Evolutionary conservation across 768 basidiomycete species (phyloP), one percentile per base, ranked within the genome.

Genomic region (Leccinellum albellum): DNA sequence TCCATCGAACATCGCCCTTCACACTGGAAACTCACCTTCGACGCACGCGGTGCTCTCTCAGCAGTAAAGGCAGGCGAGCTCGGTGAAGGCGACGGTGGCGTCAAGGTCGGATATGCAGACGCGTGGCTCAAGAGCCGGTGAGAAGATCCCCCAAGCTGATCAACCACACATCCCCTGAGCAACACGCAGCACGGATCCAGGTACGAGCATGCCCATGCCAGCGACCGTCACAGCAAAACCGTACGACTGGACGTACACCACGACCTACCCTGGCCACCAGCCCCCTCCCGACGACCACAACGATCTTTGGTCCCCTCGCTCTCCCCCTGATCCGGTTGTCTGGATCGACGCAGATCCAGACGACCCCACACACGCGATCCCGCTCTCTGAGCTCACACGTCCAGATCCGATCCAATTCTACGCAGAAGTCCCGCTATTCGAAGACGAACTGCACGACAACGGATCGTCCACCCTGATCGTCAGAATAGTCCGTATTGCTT

Each of bases 221-320:
- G 71, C 80, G 60, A 89, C 89, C 6, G 82, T 86, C 21, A 68
- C 80, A 0, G 88, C 92, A 8, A 97, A 95, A 64, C 89, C 88
- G 0, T 98, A 91, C 71, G 97, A 99, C 68, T 98, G 97, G 97
- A 99, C 97, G 12, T 98, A 97, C 70, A 97, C 95, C 3, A 91
- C 94, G 2, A 85, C 81, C 3, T 94, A 98, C 63, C 65, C 85
- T 0, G 97, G 96, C 0, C 85, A 88, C 62, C 63, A 59, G 13
- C 23, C 31, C 2, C 20, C 14, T 58, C 70, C 1, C 63, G 45
- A 46, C 66, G 37, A 40, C 37, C 9, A 2, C n/a, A 7, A 40
- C 37, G 37, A 40, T 20, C 17, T 40, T 0, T 40, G n/a, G 9
- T 40, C 37, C 37, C 37, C 37, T 12, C n/a, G 37, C n/a, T 40